A percentile compares a stretch with the other conserved stretches of the same genome.
Evolutionary conservation across 1,284 basidiomycete species (phyloP).

Genomic region (Cryptococcus sp.): DNA sequence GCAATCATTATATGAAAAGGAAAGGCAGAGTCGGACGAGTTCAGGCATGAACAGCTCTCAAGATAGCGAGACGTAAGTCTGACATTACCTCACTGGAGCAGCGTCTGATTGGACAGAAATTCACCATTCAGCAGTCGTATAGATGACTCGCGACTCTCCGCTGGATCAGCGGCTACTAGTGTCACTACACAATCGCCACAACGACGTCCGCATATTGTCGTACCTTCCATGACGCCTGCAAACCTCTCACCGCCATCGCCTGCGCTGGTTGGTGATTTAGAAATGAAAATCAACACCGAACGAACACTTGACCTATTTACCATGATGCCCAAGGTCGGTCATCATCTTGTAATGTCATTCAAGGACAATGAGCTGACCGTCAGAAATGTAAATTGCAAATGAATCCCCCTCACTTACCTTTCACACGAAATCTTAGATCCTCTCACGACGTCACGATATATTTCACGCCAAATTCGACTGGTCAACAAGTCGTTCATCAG

Average conservation of each 20-base stretch:
- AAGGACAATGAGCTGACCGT: neutral
- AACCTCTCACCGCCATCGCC: slow-evolving; percentile 10
- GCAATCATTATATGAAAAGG: slow-evolving; percentile 32
- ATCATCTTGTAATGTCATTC: neutral
- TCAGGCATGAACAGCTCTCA: slow-evolving; percentile 37
- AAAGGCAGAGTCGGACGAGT: slow-evolving; percentile 33
- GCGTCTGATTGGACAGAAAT: slow-evolving; percentile 25
- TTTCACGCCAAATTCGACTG: slow-evolving; percentile 72
- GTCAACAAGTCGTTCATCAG: slow-evolving; percentile 65
- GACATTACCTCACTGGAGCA: neutral
- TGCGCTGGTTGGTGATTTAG: slow-evolving; percentile 68
- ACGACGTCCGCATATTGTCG: slow-evolving; percentile 18
- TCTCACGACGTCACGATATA: slow-evolving; percentile 70
- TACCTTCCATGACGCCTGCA: slow-evolving; percentile 1
- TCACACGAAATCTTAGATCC: slow-evolving; percentile 71
- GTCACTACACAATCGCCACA: slow-evolving; percentile 32
- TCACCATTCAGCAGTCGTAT: slow-evolving; percentile 43
- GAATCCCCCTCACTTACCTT: slow-evolving; percentile 71
- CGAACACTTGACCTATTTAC: slow-evolving; percentile 90
- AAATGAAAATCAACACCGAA: slow-evolving; percentile 71
- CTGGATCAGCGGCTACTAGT: slow-evolving; percentile 35
- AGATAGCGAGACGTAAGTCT: slow-evolving; percentile 27
- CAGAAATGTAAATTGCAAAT: slow-evolving; percentile 91
- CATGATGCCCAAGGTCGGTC: slow-evolving; percentile 81
- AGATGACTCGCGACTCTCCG: slow-evolving; percentile 35